Conservation (phyloP, 495 filamentous ascomycete genomes). For the Mytilinidion resinicola region DNA sequence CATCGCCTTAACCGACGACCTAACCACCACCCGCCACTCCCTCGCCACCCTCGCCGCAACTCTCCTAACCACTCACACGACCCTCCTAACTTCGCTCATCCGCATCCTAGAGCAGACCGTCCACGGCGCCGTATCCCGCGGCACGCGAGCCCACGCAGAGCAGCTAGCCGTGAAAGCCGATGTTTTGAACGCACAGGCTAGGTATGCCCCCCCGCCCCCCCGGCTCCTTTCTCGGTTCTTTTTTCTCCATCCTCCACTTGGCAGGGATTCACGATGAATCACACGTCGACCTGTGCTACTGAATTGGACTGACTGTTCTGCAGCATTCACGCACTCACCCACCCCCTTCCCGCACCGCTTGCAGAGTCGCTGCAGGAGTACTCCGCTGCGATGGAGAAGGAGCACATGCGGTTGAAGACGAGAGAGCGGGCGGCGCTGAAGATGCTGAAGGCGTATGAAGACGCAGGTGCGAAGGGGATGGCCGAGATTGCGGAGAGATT, state of each 20-base stretch:
- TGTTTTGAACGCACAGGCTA: constrained; percentile 47
- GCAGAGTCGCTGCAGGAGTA: constrained; percentile 52
- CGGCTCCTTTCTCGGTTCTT: no score
- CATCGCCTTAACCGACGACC: background rate
- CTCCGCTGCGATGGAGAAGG: constrained; percentile 41
- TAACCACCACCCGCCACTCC: constrained; percentile 3
- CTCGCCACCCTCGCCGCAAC: constrained; percentile 20
- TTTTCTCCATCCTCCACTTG: background rate
- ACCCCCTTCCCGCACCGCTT: constrained; percentile 41
- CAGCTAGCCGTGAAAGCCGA: constrained; percentile 55
- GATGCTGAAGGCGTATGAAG: constrained; percentile 30
- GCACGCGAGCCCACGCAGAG: constrained; percentile 48
- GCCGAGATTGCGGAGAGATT: constrained; percentile 29
- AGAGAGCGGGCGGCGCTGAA: constrained; percentile 23
- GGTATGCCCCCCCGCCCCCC: constrained; percentile 39
- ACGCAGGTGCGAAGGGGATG: constrained; percentile 29
- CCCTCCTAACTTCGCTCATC: constrained; percentile 28
- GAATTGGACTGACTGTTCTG: background rate
- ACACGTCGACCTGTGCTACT: background rate
- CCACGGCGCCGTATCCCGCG: constrained; percentile 58
- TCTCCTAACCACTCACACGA: constrained; percentile 23
- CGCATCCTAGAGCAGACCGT: constrained; percentile 51
- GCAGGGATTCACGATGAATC: background rate
- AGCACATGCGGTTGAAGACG: constrained; percentile 13
- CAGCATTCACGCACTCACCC: constrained; percentile 16